Percentiles rank a stretch among this genome's conserved stretches.
These are phyloP conservation scores for Clavispora santaluciae DNA, from an alignment of 805 yeast species.

Conservation along the genomic window DNA sequence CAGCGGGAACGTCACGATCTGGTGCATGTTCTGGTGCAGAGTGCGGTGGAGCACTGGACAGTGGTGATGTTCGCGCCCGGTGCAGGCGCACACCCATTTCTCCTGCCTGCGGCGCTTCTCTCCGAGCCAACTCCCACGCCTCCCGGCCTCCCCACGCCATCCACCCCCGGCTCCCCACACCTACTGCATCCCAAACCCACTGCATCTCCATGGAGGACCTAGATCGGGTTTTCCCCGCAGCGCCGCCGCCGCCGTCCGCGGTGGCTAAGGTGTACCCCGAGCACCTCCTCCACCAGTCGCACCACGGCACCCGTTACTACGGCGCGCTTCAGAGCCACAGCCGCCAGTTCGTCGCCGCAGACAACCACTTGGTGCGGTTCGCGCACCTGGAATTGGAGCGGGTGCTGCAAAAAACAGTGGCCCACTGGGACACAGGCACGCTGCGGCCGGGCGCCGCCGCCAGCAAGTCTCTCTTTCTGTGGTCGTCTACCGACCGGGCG, in stretches of 20 bases:
- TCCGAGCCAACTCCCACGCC: neutral
- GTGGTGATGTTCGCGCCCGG: too few species aligned
- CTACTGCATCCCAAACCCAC: too few species aligned
- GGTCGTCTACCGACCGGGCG: constrained; percentile 41
- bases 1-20: constrained; percentile 43
- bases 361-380: constrained; percentile 27
- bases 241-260: neutral
- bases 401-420: constrained; percentile 10
- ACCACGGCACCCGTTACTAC: constrained; percentile 27
- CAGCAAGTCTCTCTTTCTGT: constrained; percentile 35
- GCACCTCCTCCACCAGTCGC: constrained; percentile 25
- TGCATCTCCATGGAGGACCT: neutral
- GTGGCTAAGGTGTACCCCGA: constrained; percentile 27
- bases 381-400: constrained; percentile 4
- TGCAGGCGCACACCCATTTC: too few species aligned
- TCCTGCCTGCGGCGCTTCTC: too few species aligned
- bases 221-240: neutral
- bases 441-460: constrained; percentile 7
- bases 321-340: constrained; percentile 29
- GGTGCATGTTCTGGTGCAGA: constrained; percentile 1
- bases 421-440: constrained; percentile 9
- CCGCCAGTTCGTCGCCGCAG: constrained; percentile 27
- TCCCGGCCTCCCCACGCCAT: neutral
- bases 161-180: too few species aligned
- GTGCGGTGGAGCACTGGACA: neutral